Base-by-base conservation (phyloP, 2,329 filamentous ascomycete genomes). In the Epichloe gansuensis region DNA sequence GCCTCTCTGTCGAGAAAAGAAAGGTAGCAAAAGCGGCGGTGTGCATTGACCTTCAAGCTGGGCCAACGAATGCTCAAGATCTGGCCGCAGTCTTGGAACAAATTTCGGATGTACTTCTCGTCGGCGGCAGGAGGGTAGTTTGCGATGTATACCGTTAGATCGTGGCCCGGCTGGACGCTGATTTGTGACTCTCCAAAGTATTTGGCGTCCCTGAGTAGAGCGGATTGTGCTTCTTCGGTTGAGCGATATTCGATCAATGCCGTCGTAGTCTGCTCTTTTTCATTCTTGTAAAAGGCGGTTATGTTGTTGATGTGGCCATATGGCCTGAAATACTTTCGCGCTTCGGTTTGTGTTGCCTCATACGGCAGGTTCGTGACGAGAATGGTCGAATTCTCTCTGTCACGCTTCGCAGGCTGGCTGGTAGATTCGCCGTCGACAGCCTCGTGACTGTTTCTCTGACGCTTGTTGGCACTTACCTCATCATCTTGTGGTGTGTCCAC, bases 1-100 rank as follows among this genome's bases (percentile, higher is more conserved):
- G 80, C 78, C n/a, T 76, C 74, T 3, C 77, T 68, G 35, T 81
- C 80, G 47, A 82, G 77, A 64, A 96, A 96, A n/a, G 94, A 88
- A 6, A 96, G 76, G 66, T 98, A 98, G 71, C 90, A 96, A 71
- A 98, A 98, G 25, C 93, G 85, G 35, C 93, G 87, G 59, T 87
- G 84, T 2, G 85, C 84, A 61, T 96, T 91, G 66, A 78, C 89
- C 65, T 94, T 94, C 49, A 98, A 78, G 52, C 89, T 95, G 2
- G 93, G 93, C 70, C 93, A 93, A 23, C 93, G 84, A 50, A 97
- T 77, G 61, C 84, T 87, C 51, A 95, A 75, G 51, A 98, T 83
- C 43, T 91, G 81, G 43, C 93, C 93, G 61, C 84, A 91, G 53
- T 80, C 74, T 54, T 77, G 74, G 67, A 91, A 91, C 3, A 91